Evolutionary conservation across 192 early-diverging fungal genomes (phyloP), one percentile per base, ranked within the genome.

Genomic region (Rhizophagus sp.): DNA sequence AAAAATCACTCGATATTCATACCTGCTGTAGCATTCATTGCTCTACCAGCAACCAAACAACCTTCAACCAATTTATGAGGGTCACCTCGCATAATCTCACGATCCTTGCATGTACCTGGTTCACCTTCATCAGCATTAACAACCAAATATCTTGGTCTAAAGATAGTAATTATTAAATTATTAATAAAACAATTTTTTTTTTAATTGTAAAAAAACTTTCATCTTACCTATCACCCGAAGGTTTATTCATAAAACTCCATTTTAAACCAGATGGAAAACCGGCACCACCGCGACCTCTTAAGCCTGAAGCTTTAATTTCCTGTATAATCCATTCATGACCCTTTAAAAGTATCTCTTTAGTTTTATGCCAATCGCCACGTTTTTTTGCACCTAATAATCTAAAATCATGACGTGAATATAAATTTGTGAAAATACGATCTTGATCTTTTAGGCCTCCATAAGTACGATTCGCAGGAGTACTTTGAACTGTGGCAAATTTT

Each of bases 201-300:
- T 41, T 41, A 41, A 41, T 41, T 5, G 39, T 7, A 41, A 41
- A 47, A 30, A 63, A 22, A 12, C 22, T 27, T 52, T 22, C 12
- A 6, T 64, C 80, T 80, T 86, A 89, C 88, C 92, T 90, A 70
- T 92, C 94, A 69, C 94, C 94, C 33, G 88, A 86, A 49, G 93
- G 92, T 82, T 99, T 99, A 87, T 97, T 98, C 97, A 99, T 97
- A 84, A 99, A 99, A 83, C 92, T 95, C 97, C 98, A 98, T 87
- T 99, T 99, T 67, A 99, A 90, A 65, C 98, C 98, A 12, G 96
- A 95, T 13, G 98, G 96, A 86, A 99, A 99, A 49, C 98, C 98
- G 75, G 97, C 98, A 82, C 97, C 98, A 82, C 97, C 98, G 82
- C 98, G 95, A 71, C 95, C 94, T 75, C 96, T 90, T 78, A 98